Evolutionary conservation across 2,329 filamentous ascomycete species (phyloP).

Genomic region (Cladosporium sp.): DNA sequence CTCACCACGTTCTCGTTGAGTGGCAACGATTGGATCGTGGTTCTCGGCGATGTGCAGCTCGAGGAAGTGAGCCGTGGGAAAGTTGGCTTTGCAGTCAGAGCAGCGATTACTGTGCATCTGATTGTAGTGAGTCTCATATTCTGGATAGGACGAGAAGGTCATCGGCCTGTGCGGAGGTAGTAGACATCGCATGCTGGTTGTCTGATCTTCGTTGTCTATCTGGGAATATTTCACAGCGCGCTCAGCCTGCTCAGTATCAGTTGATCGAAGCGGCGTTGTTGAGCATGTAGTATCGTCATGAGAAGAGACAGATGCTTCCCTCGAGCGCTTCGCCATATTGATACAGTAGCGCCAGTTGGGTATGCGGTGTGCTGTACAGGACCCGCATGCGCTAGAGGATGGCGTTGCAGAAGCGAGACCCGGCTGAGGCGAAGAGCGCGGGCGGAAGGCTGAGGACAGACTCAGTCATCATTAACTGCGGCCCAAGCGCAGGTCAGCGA

Average conservation of each 20-base stretch:
- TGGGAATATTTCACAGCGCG: conserved; percentile 45
- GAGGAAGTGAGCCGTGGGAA: conserved; percentile 78
- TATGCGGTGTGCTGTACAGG: conserved; percentile 12
- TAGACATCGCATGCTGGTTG: conserved; percentile 67
- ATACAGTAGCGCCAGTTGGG: conserved; percentile 9
- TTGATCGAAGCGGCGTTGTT: conserved; percentile 21
- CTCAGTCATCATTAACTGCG: not conserved
- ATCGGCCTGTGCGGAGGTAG: conserved; percentile 75
- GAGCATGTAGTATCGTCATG: conserved; percentile 14
- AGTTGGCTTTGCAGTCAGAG: conserved; percentile 77
- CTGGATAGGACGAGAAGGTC: conserved; percentile 68
- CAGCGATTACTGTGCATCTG: conserved; percentile 81
- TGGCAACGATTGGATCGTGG: conserved; percentile 75
- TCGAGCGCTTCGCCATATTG: conserved; percentile 58
- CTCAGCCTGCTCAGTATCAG: not conserved
- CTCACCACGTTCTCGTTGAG: conserved; percentile 73
- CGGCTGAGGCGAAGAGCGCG: not conserved
- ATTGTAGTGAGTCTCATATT: conserved; percentile 83
- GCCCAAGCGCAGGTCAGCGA: not conserved
- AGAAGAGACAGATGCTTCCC: conserved; percentile 46
- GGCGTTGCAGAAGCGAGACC: conserved; percentile 5
- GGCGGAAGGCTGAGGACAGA: not conserved
- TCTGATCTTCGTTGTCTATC: conserved; percentile 46
- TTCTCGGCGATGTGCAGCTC: conserved; percentile 83
- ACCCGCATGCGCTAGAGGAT: conserved; percentile 13